phyloP scores from a whole-genome alignment of 257 asterid genomes.

The Knoxia roxburghii region DNA sequence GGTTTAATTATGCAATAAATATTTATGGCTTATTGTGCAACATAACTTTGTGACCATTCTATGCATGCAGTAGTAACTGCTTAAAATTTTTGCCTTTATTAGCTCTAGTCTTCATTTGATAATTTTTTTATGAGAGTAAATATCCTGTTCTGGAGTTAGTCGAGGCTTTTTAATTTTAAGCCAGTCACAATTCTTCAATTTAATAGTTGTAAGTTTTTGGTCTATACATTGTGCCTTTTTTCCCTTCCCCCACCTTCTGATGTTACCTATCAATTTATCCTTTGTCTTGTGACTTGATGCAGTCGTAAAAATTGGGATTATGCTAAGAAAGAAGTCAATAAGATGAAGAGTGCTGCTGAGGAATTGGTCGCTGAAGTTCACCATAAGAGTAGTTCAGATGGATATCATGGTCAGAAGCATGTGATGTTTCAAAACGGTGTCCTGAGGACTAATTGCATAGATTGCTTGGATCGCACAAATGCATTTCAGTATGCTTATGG shows the following conservation, averaged over 20 bases:
- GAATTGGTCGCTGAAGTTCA: conserved; percentile 15
- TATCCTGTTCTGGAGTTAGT: neutral
- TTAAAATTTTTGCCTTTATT: neutral
- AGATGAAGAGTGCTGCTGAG: conserved; percentile 16
- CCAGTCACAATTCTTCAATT: neutral
- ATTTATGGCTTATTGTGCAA: neutral
- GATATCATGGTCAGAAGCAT: conserved; percentile 29
- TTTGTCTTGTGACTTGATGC: conserved; percentile 12
- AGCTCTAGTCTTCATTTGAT: neutral
- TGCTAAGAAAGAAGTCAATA: conserved; percentile 29
- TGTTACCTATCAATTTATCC: neutral
- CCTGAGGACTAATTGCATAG: conserved; percentile 90
- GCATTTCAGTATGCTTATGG: conserved; percentile 94
- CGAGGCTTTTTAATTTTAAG: neutral
- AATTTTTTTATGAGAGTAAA: neutral
- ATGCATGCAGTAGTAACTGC: neutral
- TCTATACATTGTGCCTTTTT: neutral
- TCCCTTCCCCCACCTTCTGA: neutral
- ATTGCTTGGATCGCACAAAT: conserved; percentile 95
- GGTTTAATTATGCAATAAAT: neutral
- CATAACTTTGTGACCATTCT: neutral
- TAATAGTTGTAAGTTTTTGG: neutral
- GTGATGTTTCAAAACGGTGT: conserved; percentile 77
- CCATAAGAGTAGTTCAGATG: conserved; percentile 18
- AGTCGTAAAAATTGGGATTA: conserved; percentile 33